Percentiles rank a stretch among this genome's conserved stretches.
Conservation (phyloP, 441 rosid species). For the Erysimum pusillum region DNA sequence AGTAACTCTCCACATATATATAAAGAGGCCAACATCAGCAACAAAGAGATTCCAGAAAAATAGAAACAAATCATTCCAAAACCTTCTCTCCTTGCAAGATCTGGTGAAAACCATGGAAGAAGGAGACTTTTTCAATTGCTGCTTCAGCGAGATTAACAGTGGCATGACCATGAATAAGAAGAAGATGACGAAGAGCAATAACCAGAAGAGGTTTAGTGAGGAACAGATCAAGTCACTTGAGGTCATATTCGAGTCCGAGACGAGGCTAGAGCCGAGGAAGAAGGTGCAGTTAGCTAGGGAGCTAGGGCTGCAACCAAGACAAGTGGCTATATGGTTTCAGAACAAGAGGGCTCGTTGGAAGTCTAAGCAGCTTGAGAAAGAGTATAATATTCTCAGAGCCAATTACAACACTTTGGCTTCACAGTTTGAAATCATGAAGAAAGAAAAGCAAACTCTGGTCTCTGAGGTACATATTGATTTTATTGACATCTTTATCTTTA, state of each 20-base stretch:
- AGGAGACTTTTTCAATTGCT: conserved; percentile 41
- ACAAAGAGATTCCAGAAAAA: conserved; percentile 31
- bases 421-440: conserved; percentile 59
- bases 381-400: conserved; percentile 58
- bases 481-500: background rate
- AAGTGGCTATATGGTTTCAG: conserved; percentile 88
- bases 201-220: conserved; percentile 78
- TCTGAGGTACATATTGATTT: conserved; percentile 53
- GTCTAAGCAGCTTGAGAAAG: conserved; percentile 72
- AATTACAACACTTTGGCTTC: conserved; percentile 61
- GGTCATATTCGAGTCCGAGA: conserved; percentile 70
- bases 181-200: conserved; percentile 60
- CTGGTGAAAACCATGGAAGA: conserved; percentile 40
- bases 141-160: conserved; percentile 39
- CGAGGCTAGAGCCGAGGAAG: conserved; percentile 75
- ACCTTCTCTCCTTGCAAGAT: conserved; percentile 44
- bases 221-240: conserved; percentile 87
- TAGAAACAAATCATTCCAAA: conserved; percentile 11
- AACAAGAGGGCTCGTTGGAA: conserved; percentile 89
- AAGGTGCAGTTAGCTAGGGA: conserved; percentile 71
- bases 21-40: conserved; percentile 31
- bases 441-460: conserved; percentile 63
- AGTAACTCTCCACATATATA: conserved; percentile 37
- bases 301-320: conserved; percentile 78
- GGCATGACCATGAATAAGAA: conserved; percentile 23